These are phyloP conservation scores for Colletotrichum sp. DNA, from an alignment of 2,329 filamentous ascomycete species.

Conservation along the genomic window DNA sequence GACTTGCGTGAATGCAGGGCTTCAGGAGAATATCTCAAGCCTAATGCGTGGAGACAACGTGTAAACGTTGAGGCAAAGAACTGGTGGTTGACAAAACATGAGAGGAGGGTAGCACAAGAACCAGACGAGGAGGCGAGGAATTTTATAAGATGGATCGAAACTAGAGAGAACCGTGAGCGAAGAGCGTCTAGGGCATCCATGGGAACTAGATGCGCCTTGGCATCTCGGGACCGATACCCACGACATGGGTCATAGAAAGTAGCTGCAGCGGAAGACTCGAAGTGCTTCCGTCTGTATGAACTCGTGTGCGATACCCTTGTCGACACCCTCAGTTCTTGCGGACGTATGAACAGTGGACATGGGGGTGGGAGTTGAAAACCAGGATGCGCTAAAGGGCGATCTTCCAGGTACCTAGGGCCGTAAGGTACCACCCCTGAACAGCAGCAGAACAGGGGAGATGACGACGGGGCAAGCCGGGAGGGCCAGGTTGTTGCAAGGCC, in stretches of 20 bases:
- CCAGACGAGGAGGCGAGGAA: constrained; percentile 5
- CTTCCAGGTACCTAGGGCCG: constrained; percentile 16
- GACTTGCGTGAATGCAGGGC: background rate
- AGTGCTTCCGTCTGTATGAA: constrained; percentile 12
- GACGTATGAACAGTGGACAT: constrained; percentile 13
- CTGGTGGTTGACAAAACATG: background rate
- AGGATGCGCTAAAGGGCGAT: constrained; percentile 7
- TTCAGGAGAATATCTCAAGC: background rate
- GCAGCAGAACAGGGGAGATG: constrained; percentile 2
- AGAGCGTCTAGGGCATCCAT: background rate
- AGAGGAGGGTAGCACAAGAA: background rate
- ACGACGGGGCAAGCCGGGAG: constrained; percentile 13
- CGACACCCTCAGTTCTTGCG: constrained; percentile 15
- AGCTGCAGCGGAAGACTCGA: constrained; percentile 17
- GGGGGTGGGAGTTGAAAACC: background rate
- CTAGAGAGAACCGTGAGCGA: background rate
- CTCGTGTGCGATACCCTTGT: constrained; percentile 5
- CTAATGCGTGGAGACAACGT: background rate
- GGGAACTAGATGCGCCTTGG: constrained; percentile 3
- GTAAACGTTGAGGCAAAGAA: background rate
- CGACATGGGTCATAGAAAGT: constrained; percentile 7
- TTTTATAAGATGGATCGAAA: constrained; percentile 14
- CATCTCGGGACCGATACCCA: constrained; percentile 18
- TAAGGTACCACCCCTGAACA: constrained; percentile 3
- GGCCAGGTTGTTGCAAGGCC: constrained; percentile 11